These are phyloP conservation scores for Podaxis sp. DNA, from an alignment of 768 basidiomycete species.

Conservation along the genomic window DNA sequence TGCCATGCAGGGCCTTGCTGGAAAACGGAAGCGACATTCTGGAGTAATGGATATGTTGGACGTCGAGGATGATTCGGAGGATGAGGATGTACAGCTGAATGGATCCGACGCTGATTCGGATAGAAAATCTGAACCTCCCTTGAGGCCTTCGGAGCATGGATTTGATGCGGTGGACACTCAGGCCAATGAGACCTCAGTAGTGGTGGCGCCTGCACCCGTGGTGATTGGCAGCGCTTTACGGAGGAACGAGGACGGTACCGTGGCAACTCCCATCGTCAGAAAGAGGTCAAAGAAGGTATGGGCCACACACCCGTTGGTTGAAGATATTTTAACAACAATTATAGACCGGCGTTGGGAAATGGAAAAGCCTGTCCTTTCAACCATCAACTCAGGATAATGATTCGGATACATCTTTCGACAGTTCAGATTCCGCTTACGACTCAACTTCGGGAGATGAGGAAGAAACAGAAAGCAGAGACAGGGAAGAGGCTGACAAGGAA, in stretches of 20 bases:
- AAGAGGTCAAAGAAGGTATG: slow-evolving; percentile 34
- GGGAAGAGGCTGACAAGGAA: slow-evolving; percentile 6
- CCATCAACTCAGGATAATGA: slow-evolving; percentile 26
- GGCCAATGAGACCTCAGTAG: slow-evolving; percentile 16
- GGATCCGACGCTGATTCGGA: slow-evolving; percentile 11
- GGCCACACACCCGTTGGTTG: not conserved
- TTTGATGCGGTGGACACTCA: slow-evolving; percentile 14
- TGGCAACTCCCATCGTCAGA: slow-evolving; percentile 49
- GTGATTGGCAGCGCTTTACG: slow-evolving; percentile 65
- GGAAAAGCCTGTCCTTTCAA: not conserved
- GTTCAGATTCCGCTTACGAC: slow-evolving; percentile 68
- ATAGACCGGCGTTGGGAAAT: slow-evolving; percentile 49
- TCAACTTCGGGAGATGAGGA: slow-evolving; percentile 18
- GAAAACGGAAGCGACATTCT: slow-evolving; percentile 49
- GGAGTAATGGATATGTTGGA: slow-evolving; percentile 38
- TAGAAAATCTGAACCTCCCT: slow-evolving; percentile 12
- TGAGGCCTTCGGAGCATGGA: slow-evolving; percentile 1
- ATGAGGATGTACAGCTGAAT: slow-evolving; percentile 27
- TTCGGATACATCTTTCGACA: slow-evolving; percentile 69
- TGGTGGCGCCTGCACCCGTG: slow-evolving; percentile 21
- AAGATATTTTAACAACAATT: slow-evolving; percentile 18
- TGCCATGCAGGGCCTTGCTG: slow-evolving; percentile 45
- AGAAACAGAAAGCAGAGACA: slow-evolving; percentile 20
- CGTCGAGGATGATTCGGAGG: slow-evolving; percentile 29
- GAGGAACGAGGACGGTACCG: slow-evolving; percentile 63